A percentile compares a stretch with the other conserved stretches of the same genome.
Conservation (phyloP, 1,139 yeast species). For the Debaryomyces udenii region DNA sequence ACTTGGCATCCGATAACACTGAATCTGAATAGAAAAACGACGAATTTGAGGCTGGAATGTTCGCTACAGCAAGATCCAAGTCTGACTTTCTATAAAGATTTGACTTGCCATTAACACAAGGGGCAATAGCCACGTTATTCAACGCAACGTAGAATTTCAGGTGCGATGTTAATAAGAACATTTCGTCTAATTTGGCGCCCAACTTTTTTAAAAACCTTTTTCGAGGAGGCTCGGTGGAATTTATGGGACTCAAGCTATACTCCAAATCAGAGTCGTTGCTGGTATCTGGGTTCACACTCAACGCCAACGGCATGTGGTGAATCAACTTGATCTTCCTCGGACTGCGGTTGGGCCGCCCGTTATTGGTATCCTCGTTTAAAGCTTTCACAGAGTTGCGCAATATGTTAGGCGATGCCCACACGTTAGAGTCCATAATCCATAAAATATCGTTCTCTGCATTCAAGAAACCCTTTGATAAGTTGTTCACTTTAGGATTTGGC, state of each 20-base stretch:
- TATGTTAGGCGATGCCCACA: slow-evolving; percentile 72
- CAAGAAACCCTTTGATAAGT: slow-evolving; percentile 75
- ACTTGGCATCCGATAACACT: slow-evolving; percentile 36
- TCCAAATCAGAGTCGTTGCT: slow-evolving; percentile 22
- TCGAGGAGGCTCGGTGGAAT: slow-evolving; percentile 7
- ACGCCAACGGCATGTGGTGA: slow-evolving; percentile 78
- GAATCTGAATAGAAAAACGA: slow-evolving; percentile 35
- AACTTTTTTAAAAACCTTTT: slow-evolving; percentile 30
- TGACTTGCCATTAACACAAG: slow-evolving; percentile 93
- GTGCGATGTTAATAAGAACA: slow-evolving; percentile 83
- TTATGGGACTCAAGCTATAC: slow-evolving; percentile 22
- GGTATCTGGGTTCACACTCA: slow-evolving; percentile 32
- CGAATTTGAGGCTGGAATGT: slow-evolving; percentile 27
- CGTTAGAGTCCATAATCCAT: slow-evolving; percentile 91
- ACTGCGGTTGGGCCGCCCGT: slow-evolving; percentile 38
- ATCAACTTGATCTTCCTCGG: slow-evolving; percentile 62
- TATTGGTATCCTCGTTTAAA: slow-evolving; percentile 49
- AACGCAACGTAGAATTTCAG: slow-evolving; percentile 81
- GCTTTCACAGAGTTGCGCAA: slow-evolving; percentile 66
- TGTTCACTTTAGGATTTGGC: slow-evolving; percentile 89
- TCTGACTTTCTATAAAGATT: slow-evolving; percentile 74
- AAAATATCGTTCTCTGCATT: slow-evolving; percentile 70
- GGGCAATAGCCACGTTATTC: slow-evolving; percentile 76
- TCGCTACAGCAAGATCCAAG: slow-evolving; percentile 64
- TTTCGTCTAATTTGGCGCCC: slow-evolving; percentile 82